phyloP scores from a whole-genome alignment of 306 rosid genomes.

The Bauhinia variegata region DNA sequence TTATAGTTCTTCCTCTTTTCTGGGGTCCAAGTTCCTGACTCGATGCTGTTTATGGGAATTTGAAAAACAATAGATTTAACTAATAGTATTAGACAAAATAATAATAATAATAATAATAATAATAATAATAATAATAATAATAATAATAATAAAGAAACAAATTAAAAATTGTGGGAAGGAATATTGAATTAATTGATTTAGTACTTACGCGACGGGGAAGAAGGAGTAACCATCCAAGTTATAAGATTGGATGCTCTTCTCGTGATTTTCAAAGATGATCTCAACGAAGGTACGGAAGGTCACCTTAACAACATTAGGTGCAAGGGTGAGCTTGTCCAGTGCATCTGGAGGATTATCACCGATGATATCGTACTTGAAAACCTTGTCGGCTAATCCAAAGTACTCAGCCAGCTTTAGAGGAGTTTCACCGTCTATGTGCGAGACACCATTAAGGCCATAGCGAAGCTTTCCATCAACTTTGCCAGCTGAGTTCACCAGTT shows the following conservation, averaged over 20 bases:
- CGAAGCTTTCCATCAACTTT: too few species aligned
- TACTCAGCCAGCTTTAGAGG: constrained; percentile 50
- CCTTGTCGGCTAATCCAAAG: constrained; percentile 18
- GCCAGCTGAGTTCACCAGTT: too few species aligned
- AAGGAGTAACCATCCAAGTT: constrained; percentile 55
- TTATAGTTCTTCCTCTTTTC: constrained; percentile 7
- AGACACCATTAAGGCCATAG: too few species aligned
- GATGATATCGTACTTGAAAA: constrained; percentile 45
- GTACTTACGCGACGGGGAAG: constrained; percentile 57
- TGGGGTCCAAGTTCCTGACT: constrained; percentile 62
- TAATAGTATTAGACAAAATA: too few species aligned
- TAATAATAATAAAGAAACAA: not conserved
- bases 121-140: not conserved
- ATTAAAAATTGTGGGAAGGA: not conserved
- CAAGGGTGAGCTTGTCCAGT: constrained; percentile 16
- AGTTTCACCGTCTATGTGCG: too few species aligned
- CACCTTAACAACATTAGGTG: constrained; percentile 47
- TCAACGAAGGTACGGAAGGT: constrained; percentile 51
- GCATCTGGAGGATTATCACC: constrained; percentile 26
- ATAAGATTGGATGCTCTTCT: constrained; percentile 59
- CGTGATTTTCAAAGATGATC: constrained; percentile 61
- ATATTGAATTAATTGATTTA: too few species aligned
- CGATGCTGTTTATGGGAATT: constrained; percentile 34
- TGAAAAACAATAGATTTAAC: not conserved
- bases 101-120: not conserved